Evolutionary conservation across 306 rosid species (phyloP), one percentile per base, ranked within the genome.

Genomic region (Prunus davidiana): DNA sequence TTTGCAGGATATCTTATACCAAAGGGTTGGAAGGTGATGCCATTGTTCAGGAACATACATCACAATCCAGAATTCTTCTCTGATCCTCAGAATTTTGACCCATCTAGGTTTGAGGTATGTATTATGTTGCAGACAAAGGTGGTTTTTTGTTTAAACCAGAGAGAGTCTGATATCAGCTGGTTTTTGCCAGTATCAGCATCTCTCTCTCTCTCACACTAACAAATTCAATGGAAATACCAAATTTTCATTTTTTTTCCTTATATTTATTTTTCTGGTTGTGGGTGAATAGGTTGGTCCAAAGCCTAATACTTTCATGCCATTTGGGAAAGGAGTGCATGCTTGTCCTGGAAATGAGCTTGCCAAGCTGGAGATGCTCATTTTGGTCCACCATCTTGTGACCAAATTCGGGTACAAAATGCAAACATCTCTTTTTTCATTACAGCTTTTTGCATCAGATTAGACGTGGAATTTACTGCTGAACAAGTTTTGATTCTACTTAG

Each of bases 21-120:
- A 52, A 93, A 93, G 85, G 98, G 98, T 50, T 93, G 98, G 98
- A 94, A 94, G 79, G 98, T 90, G n/a, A 85, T 94, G 98, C 98
- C 98, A 76, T 83, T 94, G 58, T 94, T 94, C 75, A 82, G 98
- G 86, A 91, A 85, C 79, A 91, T 94, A 87, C 98, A 94, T 83
- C 96, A 94, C 64, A 90, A 84, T 82, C 90, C 93, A 70, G 89
- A 94, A 69, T 82, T 88, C 65, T 90, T 86, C 87, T 64, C 90
- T 56, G 76, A 81, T 69, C 98, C 98, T 72, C 90, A 88, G 4
- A 88, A 68, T 46, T 94, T 94, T 86, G 94, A 94, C 75, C 88
- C 97, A 25, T 94, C 98, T 57, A 88, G 98, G 64, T 94, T 94
- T 87, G 94, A 91, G 93, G 98, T 93, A 79, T 7, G 80, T 32